Conservation (phyloP, 2,329 filamentous ascomycete species). For the Akanthomyces dipterigenus region DNA sequence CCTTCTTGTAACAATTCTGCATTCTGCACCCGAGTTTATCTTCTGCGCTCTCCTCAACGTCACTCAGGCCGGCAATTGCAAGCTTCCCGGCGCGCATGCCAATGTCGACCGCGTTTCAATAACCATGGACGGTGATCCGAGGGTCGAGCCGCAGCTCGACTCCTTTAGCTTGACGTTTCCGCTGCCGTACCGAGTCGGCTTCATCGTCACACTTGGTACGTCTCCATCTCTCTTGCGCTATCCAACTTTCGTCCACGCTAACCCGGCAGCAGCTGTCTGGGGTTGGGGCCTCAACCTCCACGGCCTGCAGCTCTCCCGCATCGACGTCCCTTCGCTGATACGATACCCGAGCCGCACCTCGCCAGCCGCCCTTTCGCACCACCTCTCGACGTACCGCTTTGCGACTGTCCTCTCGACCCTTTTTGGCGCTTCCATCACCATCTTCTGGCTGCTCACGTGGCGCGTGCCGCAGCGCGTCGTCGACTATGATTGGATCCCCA, state of each 20-base stretch:
- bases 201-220: slow-evolving; percentile 78
- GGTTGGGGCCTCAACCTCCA: slow-evolving; percentile 92
- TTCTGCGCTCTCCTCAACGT: background rate
- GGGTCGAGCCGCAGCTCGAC: slow-evolving; percentile 67
- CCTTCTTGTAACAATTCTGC: background rate
- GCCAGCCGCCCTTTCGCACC: slow-evolving; percentile 64
- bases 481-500: slow-evolving; percentile 77
- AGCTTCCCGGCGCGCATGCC: background rate
- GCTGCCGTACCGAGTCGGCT: slow-evolving; percentile 80
- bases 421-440: slow-evolving; percentile 61
- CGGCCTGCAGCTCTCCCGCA: slow-evolving; percentile 69
- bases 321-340: slow-evolving; percentile 82
- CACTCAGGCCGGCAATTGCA: background rate
- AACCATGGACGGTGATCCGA: slow-evolving; percentile 66
- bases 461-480: slow-evolving; percentile 63
- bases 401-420: slow-evolving; percentile 69
- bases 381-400: slow-evolving; percentile 79
- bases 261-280: slow-evolving; percentile 66
- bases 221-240: background rate
- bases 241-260: background rate
- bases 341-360: slow-evolving; percentile 74
- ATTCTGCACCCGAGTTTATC: background rate
- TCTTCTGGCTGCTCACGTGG: slow-evolving; percentile 79
- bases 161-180: slow-evolving; percentile 81
- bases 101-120: slow-evolving; percentile 5